Base-by-base conservation (phyloP, 2,329 filamentous ascomycete species). In the Neocucurbitaria cava region DNA sequence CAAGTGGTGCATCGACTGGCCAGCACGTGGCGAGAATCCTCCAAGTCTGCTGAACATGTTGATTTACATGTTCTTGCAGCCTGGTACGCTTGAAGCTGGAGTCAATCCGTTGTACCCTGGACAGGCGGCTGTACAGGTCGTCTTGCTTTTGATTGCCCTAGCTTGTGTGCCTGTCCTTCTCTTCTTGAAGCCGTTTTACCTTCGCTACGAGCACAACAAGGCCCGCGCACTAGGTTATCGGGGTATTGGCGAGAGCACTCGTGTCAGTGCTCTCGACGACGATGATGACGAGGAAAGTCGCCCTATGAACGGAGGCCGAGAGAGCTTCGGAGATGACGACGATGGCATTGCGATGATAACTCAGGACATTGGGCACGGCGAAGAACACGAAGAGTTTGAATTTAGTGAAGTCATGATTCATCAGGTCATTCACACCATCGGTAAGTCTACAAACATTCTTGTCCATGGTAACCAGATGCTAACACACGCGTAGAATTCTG, bases 401-500 rank as follows among this genome's bases (percentile, higher is more conserved):
- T 99, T 99, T 75, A 87, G 89, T 56, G 95, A 99, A 76, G 86
- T 92, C 61, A 97, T 99, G 92, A 99, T 99, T 72, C 95, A 99
- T 79, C 95, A 99, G 77, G 87, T 97, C 74, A 99, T 99, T 72
- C 96, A 98, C 81, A 98, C 94, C 17, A 98, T 98, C 71, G 92
- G 91, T 94, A 87, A 78, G 89, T 78, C 64, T 40, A 24, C 20
- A 4, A 11, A 31, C 24, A 31, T n/a, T 45, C 21, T 2, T 35
- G n/a, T 55, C 17, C 33, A 31, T 28, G 24, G 18, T 11, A 41
- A n/a, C n/a, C 41, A 21, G 31, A 44, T 44, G 41, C 70, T 76
- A 69, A 74, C 60, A 15, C 24, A n/a, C 6, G 3, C 64, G n/a
- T n/a, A 92, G 92, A 99, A 84, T 99, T 99, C 82, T 99, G 95